Conservation (phyloP, 352 stramenopile genomes). For the Phytophthora macrochlamydospora region DNA sequence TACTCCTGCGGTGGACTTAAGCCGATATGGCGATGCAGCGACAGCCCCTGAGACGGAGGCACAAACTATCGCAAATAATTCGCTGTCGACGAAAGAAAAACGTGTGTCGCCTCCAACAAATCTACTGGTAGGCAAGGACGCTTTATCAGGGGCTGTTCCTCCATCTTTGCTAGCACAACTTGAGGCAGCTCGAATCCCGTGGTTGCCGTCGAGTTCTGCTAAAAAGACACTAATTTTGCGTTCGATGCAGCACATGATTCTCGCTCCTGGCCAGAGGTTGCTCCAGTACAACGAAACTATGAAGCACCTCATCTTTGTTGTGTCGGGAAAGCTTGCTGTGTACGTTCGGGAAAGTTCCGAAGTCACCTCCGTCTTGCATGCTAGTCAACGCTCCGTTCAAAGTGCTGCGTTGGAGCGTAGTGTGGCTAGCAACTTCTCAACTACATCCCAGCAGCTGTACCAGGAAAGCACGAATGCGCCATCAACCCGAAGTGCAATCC, state of each 20-base stretch:
- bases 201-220: slow-evolving; percentile 28
- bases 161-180: slow-evolving; percentile 32
- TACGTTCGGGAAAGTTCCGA: slow-evolving; percentile 51
- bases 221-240: slow-evolving; percentile 52
- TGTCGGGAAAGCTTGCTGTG: slow-evolving; percentile 46
- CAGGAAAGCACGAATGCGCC: slow-evolving; percentile 17
- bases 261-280: slow-evolving; percentile 46
- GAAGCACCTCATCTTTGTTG: slow-evolving; percentile 52
- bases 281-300: slow-evolving; percentile 46
- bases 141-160: slow-evolving; percentile 11
- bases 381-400: slow-evolving; percentile 59
- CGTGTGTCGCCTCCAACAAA: slow-evolving; percentile 1
- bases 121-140: neutral
- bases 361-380: slow-evolving; percentile 42
- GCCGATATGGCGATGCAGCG: slow-evolving; percentile 6
- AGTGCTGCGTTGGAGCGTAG: slow-evolving; percentile 60
- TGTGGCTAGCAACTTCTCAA: slow-evolving; percentile 75
- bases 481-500: slow-evolving; percentile 18
- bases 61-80: neutral
- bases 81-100: neutral
- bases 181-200: slow-evolving; percentile 33
- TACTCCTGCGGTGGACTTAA: slow-evolving; percentile 38
- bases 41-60: neutral
- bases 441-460: slow-evolving; percentile 64
- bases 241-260: slow-evolving; percentile 30